Conservation (phyloP, 2,329 filamentous ascomycete genomes). For the Cercospora sesami region DNA sequence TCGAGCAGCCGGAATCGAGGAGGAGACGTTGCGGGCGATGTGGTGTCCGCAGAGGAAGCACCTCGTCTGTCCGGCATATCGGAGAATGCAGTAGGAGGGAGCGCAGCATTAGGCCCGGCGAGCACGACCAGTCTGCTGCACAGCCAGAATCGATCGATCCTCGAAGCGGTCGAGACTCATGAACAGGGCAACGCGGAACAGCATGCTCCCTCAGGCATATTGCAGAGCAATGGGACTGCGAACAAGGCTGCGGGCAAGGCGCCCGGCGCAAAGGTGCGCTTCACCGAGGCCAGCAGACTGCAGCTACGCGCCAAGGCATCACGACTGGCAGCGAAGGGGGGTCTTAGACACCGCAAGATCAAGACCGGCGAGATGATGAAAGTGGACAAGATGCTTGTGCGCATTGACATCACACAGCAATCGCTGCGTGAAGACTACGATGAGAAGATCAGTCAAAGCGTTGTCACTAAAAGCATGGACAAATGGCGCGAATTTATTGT, state of each 20-base stretch:
- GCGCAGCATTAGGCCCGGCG: slow-evolving; percentile 20
- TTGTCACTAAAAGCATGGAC: slow-evolving; percentile 59
- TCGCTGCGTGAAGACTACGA: slow-evolving; percentile 60
- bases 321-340: slow-evolving; percentile 34
- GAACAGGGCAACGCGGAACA: slow-evolving; percentile 15
- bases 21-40: slow-evolving; percentile 6
- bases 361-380: slow-evolving; percentile 64
- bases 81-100: slow-evolving; percentile 8
- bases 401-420: slow-evolving; percentile 55
- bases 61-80: slow-evolving; percentile 14
- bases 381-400: slow-evolving; percentile 68
- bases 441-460: slow-evolving; percentile 62
- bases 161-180: slow-evolving; percentile 16
- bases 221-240: slow-evolving; percentile 15
- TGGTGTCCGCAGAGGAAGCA: slow-evolving; percentile 1
- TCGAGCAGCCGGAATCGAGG: background rate
- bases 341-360: slow-evolving; percentile 38
- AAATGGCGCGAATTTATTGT: slow-evolving; percentile 66
- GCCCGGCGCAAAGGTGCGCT: slow-evolving; percentile 31
- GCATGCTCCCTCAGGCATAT: slow-evolving; percentile 15
- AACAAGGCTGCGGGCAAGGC: slow-evolving; percentile 24
- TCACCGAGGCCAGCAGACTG: slow-evolving; percentile 35
- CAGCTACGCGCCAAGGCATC: slow-evolving; percentile 36
- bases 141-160: slow-evolving; percentile 24
- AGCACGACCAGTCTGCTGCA: slow-evolving; percentile 35